Evolutionary conservation across 148 eudicot genomes (phyloP).

Genomic region (Rhododendron ovatum): DNA sequence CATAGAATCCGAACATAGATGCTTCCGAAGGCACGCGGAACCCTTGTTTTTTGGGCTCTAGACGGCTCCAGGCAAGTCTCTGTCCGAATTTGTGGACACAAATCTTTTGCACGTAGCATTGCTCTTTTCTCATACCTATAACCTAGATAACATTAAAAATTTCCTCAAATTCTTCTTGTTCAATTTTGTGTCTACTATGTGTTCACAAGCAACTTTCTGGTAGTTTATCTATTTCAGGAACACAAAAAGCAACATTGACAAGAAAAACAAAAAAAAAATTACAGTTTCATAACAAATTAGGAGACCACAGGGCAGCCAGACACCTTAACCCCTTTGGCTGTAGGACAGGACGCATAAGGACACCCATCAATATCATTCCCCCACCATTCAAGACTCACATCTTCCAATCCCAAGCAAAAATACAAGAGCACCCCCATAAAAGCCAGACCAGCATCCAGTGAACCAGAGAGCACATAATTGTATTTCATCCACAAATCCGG

Average conservation of each 20-base stretch:
- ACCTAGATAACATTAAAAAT: no score
- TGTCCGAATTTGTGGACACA: no score
- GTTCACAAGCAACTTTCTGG: no score
- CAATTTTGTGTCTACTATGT: constrained; percentile 10
- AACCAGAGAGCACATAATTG: constrained; percentile 86
- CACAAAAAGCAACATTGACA: no score
- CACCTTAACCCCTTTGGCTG: constrained; percentile 55
- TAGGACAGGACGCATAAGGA: constrained; percentile 80
- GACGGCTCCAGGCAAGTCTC: no score
- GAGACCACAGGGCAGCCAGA: constrained; percentile 66
- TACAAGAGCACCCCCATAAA: constrained; percentile 93
- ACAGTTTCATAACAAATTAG: constrained; percentile 9
- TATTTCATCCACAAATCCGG: constrained; percentile 80
- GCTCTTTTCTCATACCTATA: background rate
- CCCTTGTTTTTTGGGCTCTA: no score
- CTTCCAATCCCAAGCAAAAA: constrained; percentile 72
- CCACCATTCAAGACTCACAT: constrained; percentile 74
- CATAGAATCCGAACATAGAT: no score
- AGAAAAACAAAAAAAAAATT: no score
- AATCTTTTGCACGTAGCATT: background rate
- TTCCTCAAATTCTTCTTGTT: constrained; percentile 2
- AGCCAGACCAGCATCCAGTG: constrained; percentile 89
- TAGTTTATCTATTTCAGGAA: background rate
- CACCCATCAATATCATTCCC: constrained; percentile 94
- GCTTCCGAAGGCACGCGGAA: no score